These are phyloP conservation scores for Rehmannia glutinosa DNA, from an alignment of 257 asterid genomes.

Conservation along the genomic window DNA sequence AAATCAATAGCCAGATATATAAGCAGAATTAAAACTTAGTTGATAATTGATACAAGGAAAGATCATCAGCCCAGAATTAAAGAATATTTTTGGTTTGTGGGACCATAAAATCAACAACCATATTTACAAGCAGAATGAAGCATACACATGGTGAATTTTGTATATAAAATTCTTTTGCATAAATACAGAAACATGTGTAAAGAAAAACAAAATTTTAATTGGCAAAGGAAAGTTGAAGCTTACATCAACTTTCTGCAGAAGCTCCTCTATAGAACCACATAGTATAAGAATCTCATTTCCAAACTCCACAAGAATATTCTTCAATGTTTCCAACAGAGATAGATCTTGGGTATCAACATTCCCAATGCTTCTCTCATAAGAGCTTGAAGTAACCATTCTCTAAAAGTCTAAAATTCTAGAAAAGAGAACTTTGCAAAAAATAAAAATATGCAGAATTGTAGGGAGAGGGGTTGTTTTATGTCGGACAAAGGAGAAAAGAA, in stretches of 20 bases:
- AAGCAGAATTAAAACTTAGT: too few relatives aligned
- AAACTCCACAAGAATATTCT: not conserved
- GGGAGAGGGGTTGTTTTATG: not conserved
- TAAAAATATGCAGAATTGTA: not conserved
- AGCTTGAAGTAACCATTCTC: too few relatives aligned
- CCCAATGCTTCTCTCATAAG: too few relatives aligned
- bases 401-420: too few relatives aligned
- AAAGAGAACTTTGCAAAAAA: not conserved
- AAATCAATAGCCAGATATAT: too few relatives aligned
- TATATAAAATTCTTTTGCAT: too few relatives aligned
- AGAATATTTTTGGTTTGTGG: not conserved
- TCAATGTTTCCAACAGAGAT: too few relatives aligned
- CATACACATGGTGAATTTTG: not conserved
- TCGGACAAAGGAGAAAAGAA: not conserved
- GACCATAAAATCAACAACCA: not conserved
- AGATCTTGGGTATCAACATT: too few relatives aligned
- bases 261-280: not conserved
- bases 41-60: too few relatives aligned
- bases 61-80: too few relatives aligned
- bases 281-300: constrained; percentile 7
- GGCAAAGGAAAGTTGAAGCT: not conserved
- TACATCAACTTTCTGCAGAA: constrained; percentile 14
- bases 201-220: too few relatives aligned
- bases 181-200: not conserved
- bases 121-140: constrained; percentile 3